Base-by-base conservation (phyloP, 2,329 filamentous ascomycete genomes). In the Trichoderma arundinaceum region DNA sequence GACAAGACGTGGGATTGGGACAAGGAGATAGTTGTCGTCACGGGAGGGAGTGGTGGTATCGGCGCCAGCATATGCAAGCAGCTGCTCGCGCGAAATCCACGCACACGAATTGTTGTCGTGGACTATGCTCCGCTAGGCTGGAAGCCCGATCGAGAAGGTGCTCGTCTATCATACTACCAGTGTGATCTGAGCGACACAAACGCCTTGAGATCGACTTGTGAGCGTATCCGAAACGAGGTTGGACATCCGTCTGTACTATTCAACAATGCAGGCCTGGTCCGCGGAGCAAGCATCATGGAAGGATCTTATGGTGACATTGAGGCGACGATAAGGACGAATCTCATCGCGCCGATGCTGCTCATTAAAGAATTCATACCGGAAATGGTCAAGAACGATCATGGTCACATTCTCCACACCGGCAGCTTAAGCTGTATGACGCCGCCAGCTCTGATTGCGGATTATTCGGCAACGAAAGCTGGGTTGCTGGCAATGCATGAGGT, bases 361-460 rank as follows among this genome's bases (percentile, higher is more conserved):
- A 49, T 77, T 79, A 52, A 86, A 71, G 82, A 88, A 66, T 89
- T 90, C 73, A 74, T 90, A 2, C 87, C 87, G 0, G 72, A 78
- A 19, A 88, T 90, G 82, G 77, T 86, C 32, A 71, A 74, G 10
- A 71, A 71, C 1, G 85, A 90, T 73, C 88, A 90, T 73, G 88
- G 88, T 6, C 88, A 89, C 77, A 77, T 90, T 48, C 83, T 90
- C 56, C 89, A 85, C 2, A 81, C 89, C 28, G 85, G 87, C 7
- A 86, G 82, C 2, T 78, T 86, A 66, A 86, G 86, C 6, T 84
- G 83, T 7, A 83, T 85, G 67, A 71, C 84, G 0, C 77, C 83
- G 4, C 81, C 83, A 0, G 81, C 86, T 0, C 80, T 78, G 44
- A 83, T 90, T 74, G 83, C 85, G 3, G 86, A 89, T 71, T 90